Percentiles rank a stretch among this genome's conserved stretches.
These are phyloP conservation scores for Schwanniomyces pseudopolymorphus DNA, from an alignment of 805 yeast species.

Conservation along the genomic window DNA sequence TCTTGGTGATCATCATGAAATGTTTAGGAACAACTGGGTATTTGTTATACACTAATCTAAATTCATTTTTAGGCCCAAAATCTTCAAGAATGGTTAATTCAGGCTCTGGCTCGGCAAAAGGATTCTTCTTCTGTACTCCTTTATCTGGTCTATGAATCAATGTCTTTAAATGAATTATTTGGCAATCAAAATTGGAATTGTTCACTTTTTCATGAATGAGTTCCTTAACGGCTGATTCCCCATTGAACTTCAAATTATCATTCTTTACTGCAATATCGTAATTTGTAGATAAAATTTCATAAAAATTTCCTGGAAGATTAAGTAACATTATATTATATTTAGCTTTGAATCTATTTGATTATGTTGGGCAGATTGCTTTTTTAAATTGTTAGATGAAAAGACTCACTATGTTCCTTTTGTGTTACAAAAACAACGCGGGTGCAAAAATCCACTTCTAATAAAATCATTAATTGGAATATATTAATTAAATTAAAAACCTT, in stretches of 20 bases:
- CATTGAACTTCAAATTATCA: conserved; percentile 52
- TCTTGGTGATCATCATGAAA: conserved; percentile 72
- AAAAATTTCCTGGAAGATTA: conserved; percentile 39
- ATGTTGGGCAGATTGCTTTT: background rate
- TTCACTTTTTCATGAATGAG: conserved; percentile 20
- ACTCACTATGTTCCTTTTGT: background rate
- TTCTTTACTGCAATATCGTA: conserved; percentile 49
- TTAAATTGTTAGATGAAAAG: background rate
- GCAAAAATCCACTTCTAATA: too few species aligned
- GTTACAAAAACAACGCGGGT: conserved; percentile 2
- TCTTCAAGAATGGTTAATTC: conserved; percentile 60
- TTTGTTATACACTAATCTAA: conserved; percentile 74
- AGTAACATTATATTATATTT: conserved; percentile 14
- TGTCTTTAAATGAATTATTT: conserved; percentile 32
- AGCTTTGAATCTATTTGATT: background rate
- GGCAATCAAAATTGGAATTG: conserved; percentile 18
- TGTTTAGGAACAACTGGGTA: conserved; percentile 83
- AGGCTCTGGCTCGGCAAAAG: conserved; percentile 80
- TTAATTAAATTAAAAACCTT: too few species aligned
- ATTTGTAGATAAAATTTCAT: conserved; percentile 29
- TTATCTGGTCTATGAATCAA: conserved; percentile 40
- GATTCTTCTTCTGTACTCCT: conserved; percentile 51
- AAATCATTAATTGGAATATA: too few species aligned
- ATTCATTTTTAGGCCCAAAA: conserved; percentile 51
- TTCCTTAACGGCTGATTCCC: conserved; percentile 39